Conservation (phyloP, 345 rosid genomes). For the Turnera subulata region DNA sequence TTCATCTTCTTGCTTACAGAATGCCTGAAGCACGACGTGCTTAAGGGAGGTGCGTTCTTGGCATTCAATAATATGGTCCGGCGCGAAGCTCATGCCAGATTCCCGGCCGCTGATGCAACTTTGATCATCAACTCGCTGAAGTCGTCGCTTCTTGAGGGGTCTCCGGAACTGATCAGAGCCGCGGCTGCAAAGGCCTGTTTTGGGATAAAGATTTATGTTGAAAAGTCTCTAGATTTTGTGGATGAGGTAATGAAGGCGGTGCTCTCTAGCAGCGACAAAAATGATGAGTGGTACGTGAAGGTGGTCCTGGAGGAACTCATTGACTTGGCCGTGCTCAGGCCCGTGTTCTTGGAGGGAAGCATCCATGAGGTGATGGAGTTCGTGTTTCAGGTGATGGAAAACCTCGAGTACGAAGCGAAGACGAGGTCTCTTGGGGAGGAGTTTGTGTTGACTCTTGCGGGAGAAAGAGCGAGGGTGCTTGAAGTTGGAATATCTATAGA, state of each 20-base stretch:
- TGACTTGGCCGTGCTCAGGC: background rate
- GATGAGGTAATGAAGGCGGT: too few relatives aligned
- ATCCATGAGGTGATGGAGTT: background rate
- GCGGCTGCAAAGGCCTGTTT: background rate
- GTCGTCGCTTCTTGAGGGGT: too few relatives aligned
- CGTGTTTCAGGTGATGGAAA: background rate
- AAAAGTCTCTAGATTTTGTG: background rate
- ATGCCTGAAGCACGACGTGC: too few relatives aligned
- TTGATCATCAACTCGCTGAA: too few relatives aligned
- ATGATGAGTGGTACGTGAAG: conserved; percentile 1
- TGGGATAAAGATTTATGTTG: background rate
- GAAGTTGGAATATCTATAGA: too few relatives aligned
- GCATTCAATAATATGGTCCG: too few relatives aligned
- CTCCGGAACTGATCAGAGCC: background rate
- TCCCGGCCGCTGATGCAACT: too few relatives aligned
- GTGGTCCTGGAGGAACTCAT: conserved; percentile 1
- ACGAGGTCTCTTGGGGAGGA: background rate
- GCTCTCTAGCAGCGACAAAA: too few relatives aligned
- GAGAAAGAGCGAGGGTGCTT: too few relatives aligned
- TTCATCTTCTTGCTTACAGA: too few relatives aligned
- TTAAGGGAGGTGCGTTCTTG: too few relatives aligned
- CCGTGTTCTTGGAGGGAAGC: background rate
- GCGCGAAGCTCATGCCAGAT: too few relatives aligned
- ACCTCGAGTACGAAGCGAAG: background rate
- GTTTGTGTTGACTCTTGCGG: background rate